These are phyloP conservation scores for Exutisphaerella laricina DNA, from an alignment of 2,329 filamentous ascomycete genomes.

Conservation along the genomic window DNA sequence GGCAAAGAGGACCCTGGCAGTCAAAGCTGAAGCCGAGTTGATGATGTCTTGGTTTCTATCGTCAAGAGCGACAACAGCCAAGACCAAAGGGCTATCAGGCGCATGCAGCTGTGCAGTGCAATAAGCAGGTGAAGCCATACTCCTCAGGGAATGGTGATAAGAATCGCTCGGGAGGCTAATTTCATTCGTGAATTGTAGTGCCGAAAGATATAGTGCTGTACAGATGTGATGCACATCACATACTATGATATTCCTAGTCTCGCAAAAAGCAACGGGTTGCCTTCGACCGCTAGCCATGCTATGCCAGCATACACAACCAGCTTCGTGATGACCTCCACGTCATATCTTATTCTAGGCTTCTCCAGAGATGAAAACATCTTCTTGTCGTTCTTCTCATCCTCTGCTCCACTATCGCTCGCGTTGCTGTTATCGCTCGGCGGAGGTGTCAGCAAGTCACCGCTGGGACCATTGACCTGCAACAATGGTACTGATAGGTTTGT, in stretches of 20 bases:
- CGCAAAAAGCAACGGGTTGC: constrained; percentile 64
- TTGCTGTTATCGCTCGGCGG: constrained; percentile 28
- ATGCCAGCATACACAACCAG: constrained; percentile 95
- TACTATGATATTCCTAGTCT: constrained; percentile 19
- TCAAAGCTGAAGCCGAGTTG: too few relatives aligned
- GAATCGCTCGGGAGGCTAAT: too few relatives aligned
- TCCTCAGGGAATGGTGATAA: too few relatives aligned
- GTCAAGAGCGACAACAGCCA: too few relatives aligned
- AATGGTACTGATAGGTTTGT: constrained; percentile 29
- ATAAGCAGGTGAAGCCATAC: too few relatives aligned
- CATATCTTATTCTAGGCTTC: constrained; percentile 84
- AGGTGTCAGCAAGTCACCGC: constrained; percentile 34
- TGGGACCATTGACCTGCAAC: constrained; percentile 27
- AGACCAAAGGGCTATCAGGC: too few relatives aligned
- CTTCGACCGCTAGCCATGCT: constrained; percentile 71
- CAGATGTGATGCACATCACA: background rate
- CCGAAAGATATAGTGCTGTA: too few relatives aligned
- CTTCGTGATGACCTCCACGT: constrained; percentile 98
- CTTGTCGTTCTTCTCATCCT: constrained; percentile 36
- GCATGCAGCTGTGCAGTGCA: too few relatives aligned
- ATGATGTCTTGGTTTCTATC: too few relatives aligned
- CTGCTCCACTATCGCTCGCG: constrained; percentile 28
- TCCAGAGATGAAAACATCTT: constrained; percentile 81
- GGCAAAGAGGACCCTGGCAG: too few relatives aligned
- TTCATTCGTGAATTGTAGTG: too few relatives aligned